Conservation (phyloP, 139 green algal genomes). For the Chlamydomonas urium region DNA sequence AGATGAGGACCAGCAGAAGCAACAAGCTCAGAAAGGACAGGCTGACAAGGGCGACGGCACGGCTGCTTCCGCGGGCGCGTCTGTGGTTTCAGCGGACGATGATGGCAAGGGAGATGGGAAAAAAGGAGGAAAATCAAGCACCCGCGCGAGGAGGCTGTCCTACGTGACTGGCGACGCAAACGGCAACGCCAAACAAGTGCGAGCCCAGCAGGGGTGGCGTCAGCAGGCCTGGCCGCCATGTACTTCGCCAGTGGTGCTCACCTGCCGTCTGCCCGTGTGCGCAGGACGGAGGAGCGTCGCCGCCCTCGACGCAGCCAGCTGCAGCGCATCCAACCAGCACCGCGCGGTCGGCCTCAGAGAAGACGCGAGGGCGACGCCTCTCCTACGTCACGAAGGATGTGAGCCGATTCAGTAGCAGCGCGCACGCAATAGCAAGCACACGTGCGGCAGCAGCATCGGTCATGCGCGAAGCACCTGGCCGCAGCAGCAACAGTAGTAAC, state of each 20-base stretch:
- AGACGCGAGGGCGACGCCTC: constrained; percentile 32
- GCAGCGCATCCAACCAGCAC: not conserved
- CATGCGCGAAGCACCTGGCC: not conserved
- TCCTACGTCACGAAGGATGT: constrained; percentile 58
- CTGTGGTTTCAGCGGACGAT: not conserved
- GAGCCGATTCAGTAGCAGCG: constrained; percentile 13
- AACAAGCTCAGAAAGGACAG: not conserved
- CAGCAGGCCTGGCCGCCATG: not conserved
- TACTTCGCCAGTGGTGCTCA: not conserved
- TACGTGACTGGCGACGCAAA: constrained; percentile 2
- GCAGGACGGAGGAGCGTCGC: not conserved
- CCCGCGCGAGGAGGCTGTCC: not conserved
- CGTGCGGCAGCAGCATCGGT: not conserved
- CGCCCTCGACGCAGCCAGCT: not conserved
- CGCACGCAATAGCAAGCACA: not conserved
- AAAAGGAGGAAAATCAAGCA: not conserved
- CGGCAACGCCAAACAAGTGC: not conserved
- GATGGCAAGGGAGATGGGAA: not conserved
- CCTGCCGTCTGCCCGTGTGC: not conserved
- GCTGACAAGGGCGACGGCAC: not conserved
- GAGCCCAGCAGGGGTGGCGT: not conserved
- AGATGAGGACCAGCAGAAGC: not conserved
- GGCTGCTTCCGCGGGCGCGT: not conserved
- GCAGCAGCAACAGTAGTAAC: no score
- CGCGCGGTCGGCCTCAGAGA: constrained; percentile 10